Evolutionary conservation across 768 basidiomycete genomes (phyloP), one percentile per base, ranked within the genome.

Genomic region (Dioszegia aurantiaca): DNA sequence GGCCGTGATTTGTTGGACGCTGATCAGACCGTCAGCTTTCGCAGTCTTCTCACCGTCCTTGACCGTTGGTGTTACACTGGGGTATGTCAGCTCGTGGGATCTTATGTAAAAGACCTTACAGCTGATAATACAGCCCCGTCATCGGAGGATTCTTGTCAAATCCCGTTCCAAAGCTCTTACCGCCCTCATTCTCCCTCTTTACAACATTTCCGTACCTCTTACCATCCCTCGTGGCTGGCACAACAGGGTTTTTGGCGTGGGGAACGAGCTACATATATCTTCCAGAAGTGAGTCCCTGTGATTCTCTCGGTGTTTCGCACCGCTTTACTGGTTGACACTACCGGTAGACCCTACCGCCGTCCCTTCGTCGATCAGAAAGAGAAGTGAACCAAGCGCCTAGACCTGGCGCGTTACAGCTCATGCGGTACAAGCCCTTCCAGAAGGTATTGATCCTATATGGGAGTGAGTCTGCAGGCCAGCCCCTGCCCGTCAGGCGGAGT

Each of bases 11-110:
- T n/a, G n/a, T n/a, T n/a, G n/a, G 14, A 19, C 3, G 47, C 47
- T 36, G 19, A 30, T 39, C 16, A n/a, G 26, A 8, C 14, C n/a
- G 16, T 1, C 26, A 70, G 68, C 58, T 5, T 70, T 67, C 46
- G 66, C 69, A 1, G 27, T 70, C 17, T 70, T 70, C 43, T 65
- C 69, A 3, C 69, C 69, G 12, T 42, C 69, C 1, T 16, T 70
- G 6, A 59, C 59, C 2, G 44, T 65, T 8, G 69, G 69, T 17
- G 48, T 68, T 14, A 67, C 66, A 14, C 28, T 67, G 5, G 69
- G 60, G 63, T 65, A 28, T 53, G 64, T 51, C 33, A 6, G 14
- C 6, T 33, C 33, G 6, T 16, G 9, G 21, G n/a, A n/a, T 12
- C 9, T 27, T 27, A 8, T 41, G 3, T 46, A n/a, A n/a, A n/a